These are phyloP conservation scores for Pseudohalonectria lignicola DNA, from an alignment of 2,329 filamentous ascomycete genomes.

Conservation along the genomic window DNA sequence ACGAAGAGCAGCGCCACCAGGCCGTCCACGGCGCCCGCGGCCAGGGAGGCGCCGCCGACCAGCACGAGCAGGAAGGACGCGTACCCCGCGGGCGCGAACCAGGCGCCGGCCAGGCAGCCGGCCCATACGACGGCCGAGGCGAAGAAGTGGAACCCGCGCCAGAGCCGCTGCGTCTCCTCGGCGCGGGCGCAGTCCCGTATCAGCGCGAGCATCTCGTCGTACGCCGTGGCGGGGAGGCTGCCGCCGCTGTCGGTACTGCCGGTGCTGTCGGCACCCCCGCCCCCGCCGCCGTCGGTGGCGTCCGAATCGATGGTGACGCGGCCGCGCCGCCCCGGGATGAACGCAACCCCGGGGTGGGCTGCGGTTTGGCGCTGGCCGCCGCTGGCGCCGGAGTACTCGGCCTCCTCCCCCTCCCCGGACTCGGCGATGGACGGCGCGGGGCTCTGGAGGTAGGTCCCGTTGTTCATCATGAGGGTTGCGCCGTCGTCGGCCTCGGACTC, in stretches of 20 bases:
- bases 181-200: conserved; percentile 57
- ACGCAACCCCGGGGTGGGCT: neutral
- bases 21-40: conserved; percentile 70
- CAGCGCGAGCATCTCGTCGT: conserved; percentile 61
- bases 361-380: neutral
- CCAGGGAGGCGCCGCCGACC: conserved; percentile 65
- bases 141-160: conserved; percentile 66
- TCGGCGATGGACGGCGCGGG: conserved; percentile 14
- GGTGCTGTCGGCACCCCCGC: neutral
- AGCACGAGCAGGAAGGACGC: conserved; percentile 74
- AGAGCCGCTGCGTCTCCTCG: conserved; percentile 60
- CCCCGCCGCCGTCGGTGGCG: neutral
- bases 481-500: conserved; percentile 7
- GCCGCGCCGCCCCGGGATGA: neutral
- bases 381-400: conserved; percentile 7
- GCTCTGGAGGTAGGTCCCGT: conserved; percentile 27
- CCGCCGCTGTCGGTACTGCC: neutral
- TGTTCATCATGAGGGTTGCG: conserved; percentile 13
- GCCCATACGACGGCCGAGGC: conserved; percentile 55
- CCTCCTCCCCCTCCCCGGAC: conserved; percentile 5
- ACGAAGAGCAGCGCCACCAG: conserved; percentile 83
- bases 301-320: too few species aligned
- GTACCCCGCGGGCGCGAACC: conserved; percentile 65
- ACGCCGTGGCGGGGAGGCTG: conserved; percentile 15
- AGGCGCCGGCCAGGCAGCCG: conserved; percentile 69